Evolutionary conservation across 2,329 filamentous ascomycete species (phyloP), one percentile per base, ranked within the genome.

Genomic region (Hypomyces rosellus): DNA sequence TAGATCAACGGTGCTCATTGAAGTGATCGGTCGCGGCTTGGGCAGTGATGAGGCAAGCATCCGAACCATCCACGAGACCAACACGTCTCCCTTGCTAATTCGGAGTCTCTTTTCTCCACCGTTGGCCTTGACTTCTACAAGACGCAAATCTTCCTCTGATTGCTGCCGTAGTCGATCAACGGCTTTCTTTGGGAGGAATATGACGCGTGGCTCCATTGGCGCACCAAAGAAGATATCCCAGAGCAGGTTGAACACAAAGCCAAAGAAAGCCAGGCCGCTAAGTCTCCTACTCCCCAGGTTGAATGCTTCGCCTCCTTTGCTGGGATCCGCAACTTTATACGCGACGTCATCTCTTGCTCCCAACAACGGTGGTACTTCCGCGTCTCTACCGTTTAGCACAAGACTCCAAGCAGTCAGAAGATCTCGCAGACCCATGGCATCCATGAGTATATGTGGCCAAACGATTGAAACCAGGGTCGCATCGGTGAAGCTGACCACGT

Each of bases 401-500:
- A 67, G 59, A 1, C 62, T 65, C 77, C 76, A 80, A 5, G 67
- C 70, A 1, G 65, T 57, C 1, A 79, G 53, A 6, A 81, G 60
- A 1, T 63, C 68, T 7, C 61, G 56, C 34, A 64, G 63, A 3
- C 72, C 76, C 54, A 74, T 65, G 3, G 65, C 71, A 55, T 80
- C 77, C 49, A 71, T 67, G 2, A 77, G 54, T 0, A 68, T 70
- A 57, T 80, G 77, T 3, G 71, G 68, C 63, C 68, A 76, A 3
- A 62, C 63, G 1, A 80, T 53, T 1, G 65, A 63, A 3, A 80
- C 63, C 0, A 80, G 58, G 0, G 76, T 80, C 0, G 72, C 70
- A 49, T 81, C 72, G 3, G 55, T 59, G 56, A 80, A 80, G 0
- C 69, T 69, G 3, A 69, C 67, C 39, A 79, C 62, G 53, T 76